Conservation (phyloP, 1,284 basidiomycete species). For the Coriolopsis trogii region DNA sequence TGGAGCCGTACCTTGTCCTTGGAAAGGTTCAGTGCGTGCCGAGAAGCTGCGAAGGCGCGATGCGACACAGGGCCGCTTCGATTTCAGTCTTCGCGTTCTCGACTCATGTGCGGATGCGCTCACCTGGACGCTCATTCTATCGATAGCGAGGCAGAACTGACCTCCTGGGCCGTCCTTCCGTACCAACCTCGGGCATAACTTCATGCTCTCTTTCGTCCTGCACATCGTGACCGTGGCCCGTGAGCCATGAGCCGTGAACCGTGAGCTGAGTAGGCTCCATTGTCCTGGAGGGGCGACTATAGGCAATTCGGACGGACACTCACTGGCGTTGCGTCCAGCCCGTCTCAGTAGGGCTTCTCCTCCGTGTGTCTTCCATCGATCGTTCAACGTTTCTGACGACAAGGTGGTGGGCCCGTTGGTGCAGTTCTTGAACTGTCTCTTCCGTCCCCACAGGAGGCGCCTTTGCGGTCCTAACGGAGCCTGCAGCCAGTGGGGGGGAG, state of each 20-base stretch:
- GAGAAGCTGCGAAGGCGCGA: constrained; percentile 14
- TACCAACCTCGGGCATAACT: too few species aligned
- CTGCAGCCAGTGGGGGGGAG: too few species aligned
- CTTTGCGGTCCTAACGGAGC: constrained; percentile 17
- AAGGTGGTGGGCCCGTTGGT: too few species aligned
- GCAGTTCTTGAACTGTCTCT: constrained; percentile 12
- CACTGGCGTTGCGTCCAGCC: too few species aligned
- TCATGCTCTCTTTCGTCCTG: too few species aligned
- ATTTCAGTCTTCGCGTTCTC: background rate
- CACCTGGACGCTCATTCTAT: constrained; percentile 2
- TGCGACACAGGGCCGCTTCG: constrained; percentile 12
- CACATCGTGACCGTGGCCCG: too few species aligned
- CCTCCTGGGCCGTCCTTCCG: constrained; percentile 6
- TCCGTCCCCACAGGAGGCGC: constrained; percentile 6
- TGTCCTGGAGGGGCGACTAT: too few species aligned
- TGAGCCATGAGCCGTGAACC: too few species aligned
- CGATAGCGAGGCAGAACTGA: constrained; percentile 3
- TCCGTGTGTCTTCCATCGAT: constrained; percentile 15
- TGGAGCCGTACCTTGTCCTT: constrained; percentile 19
- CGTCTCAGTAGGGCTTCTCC: too few species aligned
- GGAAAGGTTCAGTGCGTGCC: constrained; percentile 16
- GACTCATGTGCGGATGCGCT: background rate
- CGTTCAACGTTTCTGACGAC: too few species aligned
- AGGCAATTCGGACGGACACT: too few species aligned
- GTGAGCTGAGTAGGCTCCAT: too few species aligned